Evolutionary conservation across 306 rosid species (phyloP).

Genomic region (Erythrophleum fordii): DNA sequence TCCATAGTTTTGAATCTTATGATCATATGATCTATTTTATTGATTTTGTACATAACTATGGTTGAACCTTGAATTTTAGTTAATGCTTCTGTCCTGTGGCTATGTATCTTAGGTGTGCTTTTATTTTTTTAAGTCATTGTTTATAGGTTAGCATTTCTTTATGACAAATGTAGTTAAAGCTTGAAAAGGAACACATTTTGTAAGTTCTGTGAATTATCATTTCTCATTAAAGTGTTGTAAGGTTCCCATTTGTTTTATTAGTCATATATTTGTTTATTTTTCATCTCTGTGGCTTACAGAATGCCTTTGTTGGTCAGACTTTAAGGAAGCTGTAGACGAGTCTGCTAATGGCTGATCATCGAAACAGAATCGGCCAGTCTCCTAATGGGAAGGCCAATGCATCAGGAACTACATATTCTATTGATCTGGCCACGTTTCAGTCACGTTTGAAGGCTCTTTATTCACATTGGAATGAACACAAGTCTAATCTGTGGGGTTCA

Average conservation of each 20-base stretch:
- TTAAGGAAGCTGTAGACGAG: neutral
- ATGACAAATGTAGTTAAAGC: neutral
- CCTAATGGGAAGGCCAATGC: slow-evolving; percentile 52
- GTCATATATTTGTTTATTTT: neutral
- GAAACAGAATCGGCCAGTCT: slow-evolving; percentile 54
- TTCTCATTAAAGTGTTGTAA: neutral
- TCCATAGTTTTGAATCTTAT: no score
- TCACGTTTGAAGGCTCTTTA: slow-evolving; percentile 55
- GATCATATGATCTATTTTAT: no score
- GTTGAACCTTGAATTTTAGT: neutral
- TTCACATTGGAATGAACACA: slow-evolving; percentile 58
- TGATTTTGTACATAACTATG: neutral
- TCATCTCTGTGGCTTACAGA: neutral
- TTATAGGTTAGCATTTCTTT: neutral
- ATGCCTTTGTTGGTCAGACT: slow-evolving; percentile 29
- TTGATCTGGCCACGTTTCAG: slow-evolving; percentile 53
- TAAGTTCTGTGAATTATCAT: neutral
- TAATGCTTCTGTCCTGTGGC: no score
- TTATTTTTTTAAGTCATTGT: neutral
- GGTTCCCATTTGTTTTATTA: neutral
- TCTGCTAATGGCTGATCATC: slow-evolving; percentile 61
- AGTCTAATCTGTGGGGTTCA: slow-evolving; percentile 38
- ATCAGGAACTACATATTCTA: slow-evolving; percentile 50
- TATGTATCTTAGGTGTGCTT: neutral
- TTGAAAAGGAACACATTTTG: neutral